Evolutionary conservation across 148 eudicot genomes (phyloP).

Genomic region (Rhododendron griersonianum): DNA sequence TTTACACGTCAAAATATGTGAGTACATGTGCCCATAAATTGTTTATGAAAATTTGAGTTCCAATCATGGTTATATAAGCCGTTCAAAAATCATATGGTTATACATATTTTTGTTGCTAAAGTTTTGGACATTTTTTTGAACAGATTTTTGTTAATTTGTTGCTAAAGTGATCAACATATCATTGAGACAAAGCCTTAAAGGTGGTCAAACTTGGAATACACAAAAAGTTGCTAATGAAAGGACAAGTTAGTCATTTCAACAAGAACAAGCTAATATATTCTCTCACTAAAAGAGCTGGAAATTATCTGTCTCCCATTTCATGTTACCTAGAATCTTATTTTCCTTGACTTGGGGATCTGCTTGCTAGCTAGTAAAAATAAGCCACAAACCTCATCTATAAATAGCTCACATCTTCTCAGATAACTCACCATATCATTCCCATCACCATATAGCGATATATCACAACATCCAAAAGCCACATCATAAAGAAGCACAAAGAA

Average conservation of each 20-base stretch:
- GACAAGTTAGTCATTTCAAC: neutral
- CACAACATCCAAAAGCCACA: neutral
- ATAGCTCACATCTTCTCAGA: neutral
- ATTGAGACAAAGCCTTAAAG: neutral
- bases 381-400: constrained; percentile 6
- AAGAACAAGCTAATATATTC: neutral
- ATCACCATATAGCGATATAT: neutral
- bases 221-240: neutral
- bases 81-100: no score
- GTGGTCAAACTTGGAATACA: neutral
- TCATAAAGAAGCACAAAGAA: no score
- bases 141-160: no score
- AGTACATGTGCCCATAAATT: no score
- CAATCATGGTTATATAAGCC: no score
- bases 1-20: no score
- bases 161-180: neutral
- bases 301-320: neutral
- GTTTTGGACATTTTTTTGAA: no score
- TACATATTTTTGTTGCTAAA: no score
- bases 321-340: neutral
- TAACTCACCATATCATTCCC: constrained; percentile 1
- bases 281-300: neutral
- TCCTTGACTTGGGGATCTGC: constrained; percentile 15
- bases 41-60: no score
- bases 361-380: neutral